Conservation (phyloP, 2,329 filamentous ascomycete species). For the Aspergillus felis region DNA sequence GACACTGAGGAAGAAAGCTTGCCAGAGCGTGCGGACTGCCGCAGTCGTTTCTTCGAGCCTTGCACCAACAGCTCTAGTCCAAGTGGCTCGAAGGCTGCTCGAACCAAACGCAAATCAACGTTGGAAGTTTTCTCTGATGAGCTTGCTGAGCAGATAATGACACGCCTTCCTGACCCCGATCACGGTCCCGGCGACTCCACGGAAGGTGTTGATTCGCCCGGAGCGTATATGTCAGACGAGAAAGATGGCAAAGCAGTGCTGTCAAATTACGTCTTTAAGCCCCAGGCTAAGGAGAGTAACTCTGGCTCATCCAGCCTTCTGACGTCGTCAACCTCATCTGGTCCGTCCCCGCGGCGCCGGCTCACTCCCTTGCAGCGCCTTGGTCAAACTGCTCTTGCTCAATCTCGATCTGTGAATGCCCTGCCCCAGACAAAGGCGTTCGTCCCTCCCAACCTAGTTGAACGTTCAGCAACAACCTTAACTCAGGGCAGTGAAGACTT, state of each 20-base stretch:
- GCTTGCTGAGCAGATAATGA: conserved; percentile 48
- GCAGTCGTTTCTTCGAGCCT: conserved; percentile 48
- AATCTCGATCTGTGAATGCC: conserved; percentile 34
- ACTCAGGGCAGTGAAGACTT: conserved; percentile 49
- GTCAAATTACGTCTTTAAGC: neutral
- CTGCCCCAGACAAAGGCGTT: conserved; percentile 13
- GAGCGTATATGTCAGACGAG: neutral
- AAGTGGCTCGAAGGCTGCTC: conserved; percentile 31
- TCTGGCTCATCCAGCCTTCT: neutral
- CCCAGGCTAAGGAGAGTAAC: neutral
- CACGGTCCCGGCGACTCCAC: neutral
- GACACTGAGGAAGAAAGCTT: conserved; percentile 38
- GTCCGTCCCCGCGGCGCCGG: conserved; percentile 6
- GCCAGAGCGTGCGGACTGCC: conserved; percentile 29
- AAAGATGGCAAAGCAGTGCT: neutral
- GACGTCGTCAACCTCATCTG: neutral
- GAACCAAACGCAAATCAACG: conserved; percentile 41
- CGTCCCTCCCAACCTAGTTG: neutral
- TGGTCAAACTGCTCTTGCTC: conserved; percentile 36
- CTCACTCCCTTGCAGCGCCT: conserved; percentile 41
- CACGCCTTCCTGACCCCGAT: conserved; percentile 39
- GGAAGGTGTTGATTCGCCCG: neutral
- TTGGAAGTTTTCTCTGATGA: conserved; percentile 53
- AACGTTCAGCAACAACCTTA: conserved; percentile 15
- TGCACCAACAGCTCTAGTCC: conserved; percentile 35